Conservation (phyloP, 1,284 basidiomycete species). For the Gomphus sp. region DNA sequence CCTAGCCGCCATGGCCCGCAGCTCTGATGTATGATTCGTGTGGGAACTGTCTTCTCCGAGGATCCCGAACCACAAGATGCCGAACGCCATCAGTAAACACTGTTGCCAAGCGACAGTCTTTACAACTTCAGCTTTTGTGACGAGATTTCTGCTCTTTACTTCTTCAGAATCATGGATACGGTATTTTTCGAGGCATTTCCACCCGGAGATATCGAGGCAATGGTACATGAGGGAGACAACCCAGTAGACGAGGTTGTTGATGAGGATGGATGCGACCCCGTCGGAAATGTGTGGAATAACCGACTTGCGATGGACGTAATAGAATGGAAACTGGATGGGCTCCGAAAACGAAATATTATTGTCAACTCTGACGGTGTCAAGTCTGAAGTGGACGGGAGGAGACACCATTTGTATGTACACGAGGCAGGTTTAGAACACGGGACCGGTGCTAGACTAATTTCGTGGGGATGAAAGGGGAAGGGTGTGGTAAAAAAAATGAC, state of each 20-base stretch:
- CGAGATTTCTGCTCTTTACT: slow-evolving; percentile 70
- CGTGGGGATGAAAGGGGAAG: no score
- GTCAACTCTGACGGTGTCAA: background rate
- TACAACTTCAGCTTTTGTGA: slow-evolving; percentile 62
- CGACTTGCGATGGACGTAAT: slow-evolving; percentile 45
- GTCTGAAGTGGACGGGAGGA: background rate
- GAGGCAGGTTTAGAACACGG: no score
- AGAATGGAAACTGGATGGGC: slow-evolving; percentile 38
- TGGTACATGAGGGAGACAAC: slow-evolving; percentile 73
- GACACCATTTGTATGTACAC: background rate
- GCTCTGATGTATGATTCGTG: slow-evolving; percentile 41
- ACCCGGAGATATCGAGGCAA: slow-evolving; percentile 63
- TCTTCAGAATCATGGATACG: slow-evolving; percentile 86
- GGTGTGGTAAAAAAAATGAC: no score
- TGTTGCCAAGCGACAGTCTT: slow-evolving; percentile 84
- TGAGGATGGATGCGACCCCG: slow-evolving; percentile 60
- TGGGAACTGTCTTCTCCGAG: slow-evolving; percentile 17
- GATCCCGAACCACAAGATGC: slow-evolving; percentile 58
- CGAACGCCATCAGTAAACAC: slow-evolving; percentile 73
- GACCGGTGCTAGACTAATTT: no score
- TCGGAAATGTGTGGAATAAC: slow-evolving; percentile 64
- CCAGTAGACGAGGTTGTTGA: slow-evolving; percentile 87
- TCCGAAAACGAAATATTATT: background rate
- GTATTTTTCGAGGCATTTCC: slow-evolving; percentile 76
- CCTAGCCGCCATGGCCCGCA: slow-evolving; percentile 35